Conservation (phyloP, 306 rosid genomes). For the Arachis stenosperma region DNA sequence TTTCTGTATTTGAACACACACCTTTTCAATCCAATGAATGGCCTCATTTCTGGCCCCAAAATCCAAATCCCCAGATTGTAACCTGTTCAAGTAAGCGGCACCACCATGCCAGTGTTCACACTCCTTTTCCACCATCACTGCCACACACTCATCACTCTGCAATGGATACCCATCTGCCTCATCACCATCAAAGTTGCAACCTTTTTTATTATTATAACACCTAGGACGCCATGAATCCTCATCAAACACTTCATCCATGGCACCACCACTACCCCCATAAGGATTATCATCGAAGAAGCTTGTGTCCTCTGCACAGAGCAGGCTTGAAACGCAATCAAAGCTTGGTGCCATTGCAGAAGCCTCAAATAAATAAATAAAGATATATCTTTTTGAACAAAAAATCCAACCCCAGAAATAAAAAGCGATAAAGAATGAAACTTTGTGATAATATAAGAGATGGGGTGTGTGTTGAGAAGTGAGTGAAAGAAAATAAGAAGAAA, state of each 20-base stretch:
- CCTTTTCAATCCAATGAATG: slow-evolving; percentile 91
- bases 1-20: slow-evolving; percentile 34
- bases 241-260: slow-evolving; percentile 40
- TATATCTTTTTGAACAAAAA: background rate
- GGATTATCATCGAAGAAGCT: slow-evolving; percentile 61
- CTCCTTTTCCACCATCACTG: slow-evolving; percentile 68
- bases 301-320: slow-evolving; percentile 78
- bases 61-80: slow-evolving; percentile 72
- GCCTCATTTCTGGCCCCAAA: slow-evolving; percentile 68
- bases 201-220: slow-evolving; percentile 34
- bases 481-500: slow-evolving; percentile 37
- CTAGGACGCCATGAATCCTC: slow-evolving; percentile 46
- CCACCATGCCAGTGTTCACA: slow-evolving; percentile 57
- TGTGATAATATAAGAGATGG: slow-evolving; percentile 26
- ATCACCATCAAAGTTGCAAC: slow-evolving; percentile 8
- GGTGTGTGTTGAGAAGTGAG: slow-evolving; percentile 3
- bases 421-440: slow-evolving; percentile 22
- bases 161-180: slow-evolving; percentile 56
- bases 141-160: slow-evolving; percentile 76
- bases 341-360: slow-evolving; percentile 80
- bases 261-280: slow-evolving; percentile 44
- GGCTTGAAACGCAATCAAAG: slow-evolving; percentile 76
- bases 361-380: slow-evolving; percentile 15
- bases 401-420: slow-evolving; percentile 9
- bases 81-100: slow-evolving; percentile 58